Evolutionary conservation across 2,329 filamentous ascomycete genomes (phyloP), one percentile per base, ranked within the genome.

Genomic region (Sclerotinia sclerotiorum): DNA sequence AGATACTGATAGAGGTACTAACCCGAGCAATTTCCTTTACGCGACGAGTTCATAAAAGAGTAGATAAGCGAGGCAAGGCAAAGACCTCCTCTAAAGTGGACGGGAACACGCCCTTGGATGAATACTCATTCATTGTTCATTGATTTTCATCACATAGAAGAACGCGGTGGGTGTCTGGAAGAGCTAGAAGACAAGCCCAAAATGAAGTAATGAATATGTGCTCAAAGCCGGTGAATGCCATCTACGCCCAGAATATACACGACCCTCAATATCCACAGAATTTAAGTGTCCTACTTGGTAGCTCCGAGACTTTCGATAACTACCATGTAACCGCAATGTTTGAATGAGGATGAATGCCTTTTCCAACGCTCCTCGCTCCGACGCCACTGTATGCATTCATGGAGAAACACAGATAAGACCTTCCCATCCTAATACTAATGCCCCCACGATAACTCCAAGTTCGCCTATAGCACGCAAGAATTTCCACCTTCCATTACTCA

Each of bases 381-480:
- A 63, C 60, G 60, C 60, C 60, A 49, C 32, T 39, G n/a, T 39
- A 63, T 60, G 60, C 35, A 60, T 39, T 35, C 60, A 39, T 24
- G 60, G 8, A 51, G 60, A 29, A 51, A 51, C 46, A 52, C 19
- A 51, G 46, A 39, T 46, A 15, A 51, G 48, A 11, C 32, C 49
- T 44, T 55, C 24, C 49, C 49, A 42, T n/a, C 17, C 49, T 56
- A n/a, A 55, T n/a, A 7, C 49, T 15, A 32, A 65, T 29, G n/a
- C n/a, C 62, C 63, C 52, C n/a, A 58, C 21, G 42, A 51, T 55
- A 65, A 56, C 49, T 55, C 49, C 62, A 29, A 65, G 24, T 42
- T 32, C 19, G 19, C 54, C 54, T 29, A 66, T 29, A 60, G 42
- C 39, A 27, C 29, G 51, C 32, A 63, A 39, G n/a, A 27, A 24